Base-by-base conservation (phyloP, 768 basidiomycete genomes). In the Psilocybe subaeruginosa region DNA sequence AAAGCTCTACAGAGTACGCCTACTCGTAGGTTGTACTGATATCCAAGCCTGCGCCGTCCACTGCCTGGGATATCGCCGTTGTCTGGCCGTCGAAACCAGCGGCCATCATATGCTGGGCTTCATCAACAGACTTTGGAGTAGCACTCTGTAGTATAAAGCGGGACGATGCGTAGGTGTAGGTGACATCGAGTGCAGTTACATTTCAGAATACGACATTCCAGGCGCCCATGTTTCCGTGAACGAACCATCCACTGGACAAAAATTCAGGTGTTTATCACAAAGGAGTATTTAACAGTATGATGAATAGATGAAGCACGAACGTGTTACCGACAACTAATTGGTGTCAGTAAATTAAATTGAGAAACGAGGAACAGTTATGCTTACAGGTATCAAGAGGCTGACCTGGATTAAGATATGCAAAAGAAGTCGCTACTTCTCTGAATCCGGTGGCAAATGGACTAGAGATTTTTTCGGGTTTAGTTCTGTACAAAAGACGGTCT, bases 191-290 rank as follows among this genome's bases (percentile, higher is more conserved):
- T 23, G n/a, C 45, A 16, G 56, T 48, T 2, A 57, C 11, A 3
- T 57, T 57, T 35, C 56, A 57, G 5, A 57, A 48, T n/a, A 57
- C 33, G 29, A 57, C 47, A 30, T 57, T 57, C 47, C 56, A 57
- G 8, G 56, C 56, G 2, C 56, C 47, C 0, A 8, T 57, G 14
- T 50, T 31, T 5, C 56, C 56, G 19, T 57, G 56, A 17, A 49
- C 14, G n/a, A 57, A 57, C 56, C 47, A 57, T 4, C 56, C 47
- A 3, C 56, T 57, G 30, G 54, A 11, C 17, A 33, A 23, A 19
- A 7, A 14, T 45, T 56, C 8, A n/a, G 31, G 4, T 30, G 23
- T 2, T 23, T 23, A 23, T 23, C 23, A 23, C 2, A 2, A 17
- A n/a, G 19, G 27, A 1, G 9, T 14, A n/a, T n/a, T 29, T 4